These are phyloP conservation scores for Cystofilobasidium macerans DNA, from an alignment of 768 basidiomycete species.

Conservation along the genomic window DNA sequence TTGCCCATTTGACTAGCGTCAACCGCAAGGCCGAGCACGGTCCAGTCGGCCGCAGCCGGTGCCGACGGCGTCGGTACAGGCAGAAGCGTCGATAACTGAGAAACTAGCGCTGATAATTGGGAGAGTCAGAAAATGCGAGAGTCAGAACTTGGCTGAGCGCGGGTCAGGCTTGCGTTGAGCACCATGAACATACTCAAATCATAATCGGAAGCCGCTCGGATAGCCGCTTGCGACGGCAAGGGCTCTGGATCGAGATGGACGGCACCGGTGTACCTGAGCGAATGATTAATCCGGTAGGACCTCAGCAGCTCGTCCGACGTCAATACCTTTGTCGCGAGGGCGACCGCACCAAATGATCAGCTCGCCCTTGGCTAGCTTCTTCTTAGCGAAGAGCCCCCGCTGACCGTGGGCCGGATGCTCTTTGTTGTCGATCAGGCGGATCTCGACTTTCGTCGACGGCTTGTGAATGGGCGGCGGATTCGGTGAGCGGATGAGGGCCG, in stretches of 20 bases:
- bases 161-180: too few relatives aligned
- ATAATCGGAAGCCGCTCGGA: conserved; percentile 15
- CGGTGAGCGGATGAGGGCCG: conserved; percentile 10
- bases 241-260: conserved; percentile 23
- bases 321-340: neutral
- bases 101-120: too few relatives aligned
- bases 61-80: neutral
- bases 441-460: conserved; percentile 12
- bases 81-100: conserved; percentile 1
- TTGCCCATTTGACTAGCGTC: conserved; percentile 18
- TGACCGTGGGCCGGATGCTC: conserved; percentile 24
- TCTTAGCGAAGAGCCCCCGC: conserved; percentile 22
- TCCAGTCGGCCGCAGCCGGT: neutral
- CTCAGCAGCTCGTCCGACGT: too few relatives aligned
- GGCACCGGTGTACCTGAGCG: conserved; percentile 16
- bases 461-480: conserved; percentile 1
- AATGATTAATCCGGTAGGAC: too few relatives aligned
- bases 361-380: conserved; percentile 15
- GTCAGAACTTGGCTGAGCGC: too few relatives aligned
- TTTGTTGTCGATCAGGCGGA: conserved; percentile 7
- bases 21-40: conserved; percentile 1
- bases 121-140: too few relatives aligned
- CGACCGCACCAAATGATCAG: conserved; percentile 22
- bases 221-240: neutral
- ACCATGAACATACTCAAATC: too few relatives aligned